Evolutionary conservation across 805 yeast species (phyloP), one percentile per base, ranked within the genome.

Genomic region (Schwanniomyces pseudopolymorphus): DNA sequence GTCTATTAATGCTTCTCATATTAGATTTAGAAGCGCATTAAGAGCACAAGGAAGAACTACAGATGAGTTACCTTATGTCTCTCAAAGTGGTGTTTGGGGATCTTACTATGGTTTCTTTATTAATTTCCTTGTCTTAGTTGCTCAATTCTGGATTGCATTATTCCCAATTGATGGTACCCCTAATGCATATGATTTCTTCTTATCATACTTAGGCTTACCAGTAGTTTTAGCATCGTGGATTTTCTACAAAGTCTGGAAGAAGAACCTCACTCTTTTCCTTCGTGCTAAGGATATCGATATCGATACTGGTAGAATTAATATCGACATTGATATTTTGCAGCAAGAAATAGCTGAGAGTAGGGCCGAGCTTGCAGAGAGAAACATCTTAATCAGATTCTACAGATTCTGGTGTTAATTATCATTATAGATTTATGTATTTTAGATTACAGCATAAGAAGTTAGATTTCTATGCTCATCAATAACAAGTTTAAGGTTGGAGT

Each of bases 141-240:
- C 83, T 2, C 87, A 83, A 59, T 81, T 83, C 61, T 83, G 86
- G 84, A 77, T 83, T 41, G 84, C 87, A 9, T 61, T 82, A 42
- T 81, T 72, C 58, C 87, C 89, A 41, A 63, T 84, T 43, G 81
- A 77, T n/a, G 56, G 44, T 3, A 49, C 56, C 11, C 64, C 72
- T 37, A 60, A 44, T 47, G 72, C 71, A 8, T 54, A 60, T 28
- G 58, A 52, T 40, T 67, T 67, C 53, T 67, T 67, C 53, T 49
- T 59, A 39, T 49, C 64, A 3, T 67, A 67, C 46, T 57, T 67
- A 48, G 70, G 71, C 17, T 58, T 67, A 40, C 71, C 71, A 16
- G 63, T 66, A 4, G 47, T 62, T 31, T 17, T 67, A 16, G 49
- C 54, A 3, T 56, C 66, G 9, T 67, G 70, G 70, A 41, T 63